These are phyloP conservation scores for Mycothermus thermophilus DNA, from an alignment of 495 filamentous ascomycete genomes.

Conservation along the genomic window DNA sequence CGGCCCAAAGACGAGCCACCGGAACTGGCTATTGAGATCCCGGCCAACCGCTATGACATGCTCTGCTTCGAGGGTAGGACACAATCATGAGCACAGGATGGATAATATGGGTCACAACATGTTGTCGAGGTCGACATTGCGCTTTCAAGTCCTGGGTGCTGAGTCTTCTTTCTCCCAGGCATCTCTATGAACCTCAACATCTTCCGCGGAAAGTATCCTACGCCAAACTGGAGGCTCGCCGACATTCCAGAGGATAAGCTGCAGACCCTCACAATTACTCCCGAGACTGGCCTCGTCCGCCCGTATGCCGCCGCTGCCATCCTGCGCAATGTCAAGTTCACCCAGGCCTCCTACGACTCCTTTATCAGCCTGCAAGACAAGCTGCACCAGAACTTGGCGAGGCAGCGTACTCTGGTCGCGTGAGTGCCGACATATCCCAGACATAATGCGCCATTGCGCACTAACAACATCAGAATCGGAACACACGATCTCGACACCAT, in stretches of 20 bases:
- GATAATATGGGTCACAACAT: too few species aligned
- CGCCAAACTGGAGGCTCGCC: constrained; percentile 66
- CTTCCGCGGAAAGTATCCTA: constrained; percentile 59
- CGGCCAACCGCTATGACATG: constrained; percentile 97
- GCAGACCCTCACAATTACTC: constrained; percentile 62
- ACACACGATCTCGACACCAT: constrained; percentile 94
- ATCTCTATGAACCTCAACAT: constrained; percentile 92
- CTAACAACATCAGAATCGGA: too few species aligned
- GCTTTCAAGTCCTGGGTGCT: background rate
- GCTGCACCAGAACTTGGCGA: constrained; percentile 89
- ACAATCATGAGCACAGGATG: too few species aligned
- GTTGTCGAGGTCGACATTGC: too few species aligned
- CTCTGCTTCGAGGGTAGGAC: constrained; percentile 74
- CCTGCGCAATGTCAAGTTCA: constrained; percentile 81
- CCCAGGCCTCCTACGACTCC: constrained; percentile 77
- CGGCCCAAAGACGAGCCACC: constrained; percentile 73
- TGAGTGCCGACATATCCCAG: constrained; percentile 5
- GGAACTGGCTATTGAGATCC: constrained; percentile 96
- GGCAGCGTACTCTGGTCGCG: constrained; percentile 81
- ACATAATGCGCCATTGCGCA: too few species aligned
- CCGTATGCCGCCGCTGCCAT: constrained; percentile 81
- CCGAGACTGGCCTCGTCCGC: constrained; percentile 67
- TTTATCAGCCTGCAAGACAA: constrained; percentile 98
- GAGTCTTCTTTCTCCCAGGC: constrained; percentile 22
- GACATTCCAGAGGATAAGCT: constrained; percentile 58